Evolutionary conservation across 169 alveolate genomes (phyloP).

Genomic region (Cytauxzoon felis): DNA sequence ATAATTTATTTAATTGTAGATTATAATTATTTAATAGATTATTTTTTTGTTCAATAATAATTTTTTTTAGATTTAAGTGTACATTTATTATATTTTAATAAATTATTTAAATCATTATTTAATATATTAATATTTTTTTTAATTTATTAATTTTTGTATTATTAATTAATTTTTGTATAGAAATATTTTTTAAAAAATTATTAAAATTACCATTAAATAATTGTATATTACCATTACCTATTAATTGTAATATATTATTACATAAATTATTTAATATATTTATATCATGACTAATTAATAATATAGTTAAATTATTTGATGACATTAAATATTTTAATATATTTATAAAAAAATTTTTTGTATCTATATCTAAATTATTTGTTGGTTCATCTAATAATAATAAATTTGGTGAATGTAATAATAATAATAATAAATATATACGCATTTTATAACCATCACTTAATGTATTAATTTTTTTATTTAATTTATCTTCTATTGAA

Average conservation of each 20-base stretch:
- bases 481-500: constrained; percentile 50
- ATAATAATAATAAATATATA: constrained; percentile 48
- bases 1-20: constrained; percentile 7
- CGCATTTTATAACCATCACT: constrained; percentile 76
- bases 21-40: constrained; percentile 25
- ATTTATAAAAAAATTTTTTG: constrained; percentile 41
- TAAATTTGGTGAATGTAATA: constrained; percentile 58
- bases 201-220: constrained; percentile 28
- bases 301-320: constrained; percentile 23
- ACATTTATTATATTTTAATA: constrained; percentile 20
- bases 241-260: constrained; percentile 34
- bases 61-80: constrained; percentile 10
- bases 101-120: constrained; percentile 8
- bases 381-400: constrained; percentile 72
- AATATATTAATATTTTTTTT: constrained; percentile 5
- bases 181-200: constrained; percentile 36
- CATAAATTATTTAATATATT: constrained; percentile 21
- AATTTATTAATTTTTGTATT: constrained; percentile 15
- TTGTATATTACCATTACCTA: constrained; percentile 55
- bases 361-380: constrained; percentile 66
- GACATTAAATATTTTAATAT: constrained; percentile 24
- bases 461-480: constrained; percentile 44
- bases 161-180: neutral
- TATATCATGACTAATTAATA: constrained; percentile 36
- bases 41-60: constrained; percentile 31